phyloP scores from a whole-genome alignment of 495 filamentous ascomycete genomes.

The Sordaria brevicollis region DNA sequence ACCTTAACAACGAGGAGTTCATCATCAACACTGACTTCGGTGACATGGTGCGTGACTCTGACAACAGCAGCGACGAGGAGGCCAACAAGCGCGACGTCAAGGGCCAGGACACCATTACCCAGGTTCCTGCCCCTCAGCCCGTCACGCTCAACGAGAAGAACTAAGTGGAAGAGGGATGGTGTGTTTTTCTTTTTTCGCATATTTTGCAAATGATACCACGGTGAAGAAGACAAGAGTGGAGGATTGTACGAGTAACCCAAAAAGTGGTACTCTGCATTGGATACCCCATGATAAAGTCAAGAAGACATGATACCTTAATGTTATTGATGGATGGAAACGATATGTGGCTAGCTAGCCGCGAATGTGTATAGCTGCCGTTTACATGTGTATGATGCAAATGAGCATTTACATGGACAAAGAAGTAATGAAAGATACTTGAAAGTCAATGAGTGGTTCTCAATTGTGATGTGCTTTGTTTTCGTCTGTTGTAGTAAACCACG shows the following conservation, averaged over 20 bases:
- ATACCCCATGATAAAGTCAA: not conserved
- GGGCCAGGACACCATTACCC: not conserved
- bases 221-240: not conserved
- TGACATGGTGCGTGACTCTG: conserved; percentile 28
- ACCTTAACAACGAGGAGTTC: conserved; percentile 37
- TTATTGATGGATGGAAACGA: not conserved
- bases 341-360: not conserved
- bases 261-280: not conserved
- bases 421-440: not conserved
- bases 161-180: not conserved
- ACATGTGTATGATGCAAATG: not conserved
- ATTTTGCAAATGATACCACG: not conserved
- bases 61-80: conserved; percentile 32
- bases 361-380: not conserved
- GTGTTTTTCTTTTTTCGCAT: not conserved
- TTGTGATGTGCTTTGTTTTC: not conserved
- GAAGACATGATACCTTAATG: not conserved
- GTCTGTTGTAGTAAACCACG: not conserved
- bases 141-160: not conserved
- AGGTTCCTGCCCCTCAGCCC: not conserved
- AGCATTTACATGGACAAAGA: not conserved
- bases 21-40: conserved; percentile 25
- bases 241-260: not conserved
- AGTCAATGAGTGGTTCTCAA: not conserved
- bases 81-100: not conserved